Percentiles rank a stretch among this genome's conserved stretches.
Evolutionary conservation across 2,329 filamentous ascomycete species (phyloP).

Genomic region (Berkeleyomyces rouxiae): DNA sequence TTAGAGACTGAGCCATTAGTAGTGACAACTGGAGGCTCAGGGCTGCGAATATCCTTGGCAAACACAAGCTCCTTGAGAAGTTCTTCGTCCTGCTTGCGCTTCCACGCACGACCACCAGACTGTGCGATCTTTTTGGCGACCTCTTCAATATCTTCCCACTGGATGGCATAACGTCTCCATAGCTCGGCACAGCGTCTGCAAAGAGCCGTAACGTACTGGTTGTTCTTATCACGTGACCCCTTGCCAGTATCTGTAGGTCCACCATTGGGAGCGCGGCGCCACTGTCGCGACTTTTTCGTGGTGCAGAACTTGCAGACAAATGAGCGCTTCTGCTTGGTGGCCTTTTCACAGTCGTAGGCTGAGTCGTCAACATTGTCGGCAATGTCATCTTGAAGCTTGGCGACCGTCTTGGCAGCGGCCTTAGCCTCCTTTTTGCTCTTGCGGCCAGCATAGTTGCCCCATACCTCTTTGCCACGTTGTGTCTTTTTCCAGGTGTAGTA

Average conservation of each 20-base stretch:
- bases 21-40: constrained; percentile 10
- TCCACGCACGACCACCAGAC: constrained; percentile 66
- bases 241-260: constrained; percentile 43
- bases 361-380: constrained; percentile 89
- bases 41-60: constrained; percentile 35
- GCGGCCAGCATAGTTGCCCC: constrained; percentile 73
- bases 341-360: constrained; percentile 83
- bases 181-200: constrained; percentile 82
- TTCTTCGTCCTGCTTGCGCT: constrained; percentile 82
- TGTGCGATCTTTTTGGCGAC: constrained; percentile 72
- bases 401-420: constrained; percentile 50
- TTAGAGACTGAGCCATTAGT: constrained; percentile 14
- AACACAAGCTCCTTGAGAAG: constrained; percentile 55
- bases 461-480: constrained; percentile 65
- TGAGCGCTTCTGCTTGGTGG: constrained; percentile 55
- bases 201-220: constrained; percentile 60
- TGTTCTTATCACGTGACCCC: constrained; percentile 57
- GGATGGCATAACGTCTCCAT: constrained; percentile 90
- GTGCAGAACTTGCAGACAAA: constrained; percentile 93
- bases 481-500: constrained; percentile 99
- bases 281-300: constrained; percentile 66
- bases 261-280: constrained; percentile 74
- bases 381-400: constrained; percentile 77
- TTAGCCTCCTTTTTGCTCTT: constrained; percentile 81
- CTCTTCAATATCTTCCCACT: constrained; percentile 89